Evolutionary conservation across 352 stramenopile genomes (phyloP), one percentile per base, ranked within the genome.

Genomic region (Globisporangium abappressorium): DNA sequence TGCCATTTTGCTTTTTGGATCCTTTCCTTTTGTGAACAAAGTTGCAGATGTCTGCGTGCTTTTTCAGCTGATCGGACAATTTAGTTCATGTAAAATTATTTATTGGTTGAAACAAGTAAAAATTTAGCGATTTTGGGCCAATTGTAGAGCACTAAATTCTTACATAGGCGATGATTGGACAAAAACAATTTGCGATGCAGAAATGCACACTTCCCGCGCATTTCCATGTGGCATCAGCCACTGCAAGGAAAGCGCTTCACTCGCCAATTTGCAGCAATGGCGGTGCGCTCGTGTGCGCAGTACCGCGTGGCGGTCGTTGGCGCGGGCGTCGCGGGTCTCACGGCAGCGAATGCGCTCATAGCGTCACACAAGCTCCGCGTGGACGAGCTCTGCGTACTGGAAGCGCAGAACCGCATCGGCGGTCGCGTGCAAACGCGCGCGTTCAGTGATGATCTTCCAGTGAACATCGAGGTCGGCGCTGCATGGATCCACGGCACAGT

Each of bases 401-500:
- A 89, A 63, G 82, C 79, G 6, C 65, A 80, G 47, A 56, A 65
- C 11, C 79, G 82, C 59, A 71, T 89, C 58, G 82, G 82, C 15
- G 82, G 82, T 0, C 79, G 83, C 30, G 68, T 89, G 22, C 66
- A 84, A 43, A 84, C 82, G 33, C 62, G 76, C 46, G 38, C 62
- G n/a, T 89, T 90, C 69, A 85, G 82, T n/a, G 54, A 65, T 6
- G 62, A 71, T 14, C 70, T 80, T 49, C 59, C 73, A 5, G 70
- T 86, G 38, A 84, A 74, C 64, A 70, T 90, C 55, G 82, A 90
- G 54, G 68, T 81, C 22, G 82, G 80, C 14, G 78, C 82, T 11
- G 82, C 82, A 41, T 90, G 80, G 82, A 85, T 90, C 58, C 80
- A 87, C 65, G 82, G 82, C 22, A 84, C 76, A 1, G 66, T 74